These are phyloP conservation scores for Salix suchowensis DNA, from an alignment of 345 rosid genomes.

Conservation along the genomic window DNA sequence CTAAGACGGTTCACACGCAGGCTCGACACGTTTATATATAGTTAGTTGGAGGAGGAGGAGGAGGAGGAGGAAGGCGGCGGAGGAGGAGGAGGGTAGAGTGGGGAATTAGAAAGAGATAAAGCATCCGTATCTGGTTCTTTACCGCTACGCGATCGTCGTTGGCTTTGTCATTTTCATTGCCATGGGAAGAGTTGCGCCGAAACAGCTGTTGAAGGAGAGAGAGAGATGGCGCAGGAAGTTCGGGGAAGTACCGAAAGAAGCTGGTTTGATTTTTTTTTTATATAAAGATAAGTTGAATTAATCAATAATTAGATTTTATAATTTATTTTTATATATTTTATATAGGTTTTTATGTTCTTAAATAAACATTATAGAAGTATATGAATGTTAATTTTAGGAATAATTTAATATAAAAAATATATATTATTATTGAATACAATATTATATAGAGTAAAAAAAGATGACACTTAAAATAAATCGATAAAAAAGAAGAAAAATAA, in stretches of 20 bases:
- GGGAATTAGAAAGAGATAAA: neutral
- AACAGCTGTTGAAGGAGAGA: neutral
- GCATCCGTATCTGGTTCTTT: neutral
- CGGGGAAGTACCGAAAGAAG: neutral
- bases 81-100: neutral
- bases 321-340: no score
- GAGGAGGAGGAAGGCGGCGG: neutral
- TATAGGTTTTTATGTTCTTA: no score
- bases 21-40: slow-evolving; percentile 1
- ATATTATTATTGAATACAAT: no score
- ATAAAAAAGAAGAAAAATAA: no score
- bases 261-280: neutral
- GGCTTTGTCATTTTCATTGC: neutral
- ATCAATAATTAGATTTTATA: no score
- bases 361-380: no score
- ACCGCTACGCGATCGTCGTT: neutral
- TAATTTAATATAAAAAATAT: no score
- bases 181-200: neutral
- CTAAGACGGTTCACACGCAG: neutral
- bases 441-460: no score
- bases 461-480: no score
- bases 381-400: no score
- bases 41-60: neutral
- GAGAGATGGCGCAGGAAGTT: neutral
- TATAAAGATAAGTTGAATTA: no score